Base-by-base conservation (phyloP, 2,329 filamentous ascomycete species). In the Xylaria sp. region DNA sequence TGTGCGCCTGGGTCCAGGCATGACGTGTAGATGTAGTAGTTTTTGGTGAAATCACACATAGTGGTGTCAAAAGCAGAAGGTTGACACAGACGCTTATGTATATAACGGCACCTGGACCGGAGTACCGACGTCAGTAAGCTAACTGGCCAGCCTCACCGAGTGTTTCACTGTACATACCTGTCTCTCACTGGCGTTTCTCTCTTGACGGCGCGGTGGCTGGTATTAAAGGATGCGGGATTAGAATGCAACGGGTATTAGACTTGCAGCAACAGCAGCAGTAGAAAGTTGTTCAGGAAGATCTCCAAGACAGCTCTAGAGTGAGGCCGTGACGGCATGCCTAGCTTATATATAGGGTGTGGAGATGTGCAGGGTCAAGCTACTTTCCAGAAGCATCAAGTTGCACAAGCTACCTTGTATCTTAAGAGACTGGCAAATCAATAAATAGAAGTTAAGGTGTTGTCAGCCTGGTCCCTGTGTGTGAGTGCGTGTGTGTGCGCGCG, bases 11-110 rank as follows among this genome's bases (percentile, higher is more conserved):
- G 88, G 66, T 90, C 86, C 52, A 80, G 72, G 66, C 88, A 91
- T 40, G 83, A 79, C 52, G 85, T 86, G 74, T 90, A 91, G 71
- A 91, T 86, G 73, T 90, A 90, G 71, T 87, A 91, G 72, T 90
- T 90, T 66, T 88, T 89, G 66, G 85, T 88, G 67, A 87, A 89
- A 69, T 84, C 78, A 68, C 82, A 85, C 82, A 85, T 83, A 54
- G 57, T 59, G 44, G 48, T 39, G 38, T 44, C 56, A 40, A 48
- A 21, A 44, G 24, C 56, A 40, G 45, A 21, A 44, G 24, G 46
- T 46, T 50, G 48, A 49, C 56, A 45, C 52, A 49, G 39, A 9
- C 48, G 40, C 21, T 26, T 44, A 21, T 47, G 24, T 22, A n/a
- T 9, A 17, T 46, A 29, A 46, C 20, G 17, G 24, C 21, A 34